Base-by-base conservation (phyloP, 345 rosid species). In the Citrus medica region DNA sequence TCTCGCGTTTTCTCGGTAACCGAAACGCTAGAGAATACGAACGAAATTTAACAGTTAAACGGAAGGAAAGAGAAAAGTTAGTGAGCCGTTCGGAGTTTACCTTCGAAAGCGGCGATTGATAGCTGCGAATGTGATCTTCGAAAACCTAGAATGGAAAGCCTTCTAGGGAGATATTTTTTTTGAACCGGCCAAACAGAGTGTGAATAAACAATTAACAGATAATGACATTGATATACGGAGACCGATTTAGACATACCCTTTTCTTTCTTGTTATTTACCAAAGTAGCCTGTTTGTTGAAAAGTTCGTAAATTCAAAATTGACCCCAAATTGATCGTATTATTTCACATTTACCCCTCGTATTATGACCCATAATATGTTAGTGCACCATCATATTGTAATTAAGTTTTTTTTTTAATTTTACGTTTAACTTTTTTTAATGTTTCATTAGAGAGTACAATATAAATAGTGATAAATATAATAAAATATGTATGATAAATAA, bases 91-190 rank as follows among this genome's bases (percentile, higher is more conserved):
- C n/a, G 33, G n/a, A 19, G 4, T 10, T 70, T 75, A 75, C 83
- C 72, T 62, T 25, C 6, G 22, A 9, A 53, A 13, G 73, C 73
- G 66, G 83, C 76, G 68, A 30, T 76, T 59, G 37, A 42, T 38
- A 35, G 65, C 62, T 7, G 27, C 5, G 37, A 42, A 46, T 53
- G 67, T 46, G 62, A 73, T 22, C 46, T 71, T 64, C 51, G 60
- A 75, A 76, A 66, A 80, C 83, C 83, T 78, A 76, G 67, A 38
- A 32, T 33, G 59, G 6, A 4, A 19, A 59, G 73, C 17, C 67
- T 55, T 21, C 25, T 7, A 2, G 70, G 14, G 71, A 75, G 67
- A 67, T 61, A 61, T 78, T 76, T 16, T 32, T 76, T 78, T 76
- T 7, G 22, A 72, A 32, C 24, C 10, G 27, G 21, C 38, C 42